Evolutionary conservation across 257 asterid genomes (phyloP), one percentile per base, ranked within the genome.

Genomic region (Plantago ovata): DNA sequence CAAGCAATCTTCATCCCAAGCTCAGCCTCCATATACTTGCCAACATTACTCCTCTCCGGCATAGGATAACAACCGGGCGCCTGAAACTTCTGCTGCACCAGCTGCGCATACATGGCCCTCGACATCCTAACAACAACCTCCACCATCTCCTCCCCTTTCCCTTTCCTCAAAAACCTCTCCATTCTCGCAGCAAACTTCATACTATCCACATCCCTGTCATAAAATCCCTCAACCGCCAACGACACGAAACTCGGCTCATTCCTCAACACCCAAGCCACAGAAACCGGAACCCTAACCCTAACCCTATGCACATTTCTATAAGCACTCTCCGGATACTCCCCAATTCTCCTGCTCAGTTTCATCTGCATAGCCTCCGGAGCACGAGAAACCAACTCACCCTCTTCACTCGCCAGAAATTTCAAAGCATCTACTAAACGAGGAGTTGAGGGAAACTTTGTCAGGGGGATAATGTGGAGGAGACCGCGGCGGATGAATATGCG

Each of bases 71-170:
- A 70, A 72, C 73, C 65, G 0, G 97, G 98, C 13, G 98, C 84
- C 77, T 79, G 83, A 72, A 92, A 92, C 58, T 77, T 80, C 75
- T 85, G 97, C 75, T 82, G 94, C 68, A 81, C 80, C 79, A 92
- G 65, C 65, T 92, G 98, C 3, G 97, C 97, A 47, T 85, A 92
- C 98, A 88, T 88, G 0, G 98, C 93, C 81, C 89, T 88, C 3
- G 95, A 79, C 97, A 92, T 88, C 62, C 80, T 81, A 61, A 84
- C 86, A 36, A 72, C 58, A 69, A 79, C 85, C 62, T 53, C 79
- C 68, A 86, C 95, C 72, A 92, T 65, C 80, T 80, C 94, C 73
- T 88, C 94, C 61, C 43, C 76, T 54, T 73, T 86, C 28, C 94
- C 90, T 63, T 43, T 66, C 4, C 82, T 80, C 41, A 87, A 52